A percentile compares a stretch with the other conserved stretches of the same genome.
These are phyloP conservation scores for Lithospermum erythrorhizon DNA, from an alignment of 257 asterid species.

Conservation along the genomic window DNA sequence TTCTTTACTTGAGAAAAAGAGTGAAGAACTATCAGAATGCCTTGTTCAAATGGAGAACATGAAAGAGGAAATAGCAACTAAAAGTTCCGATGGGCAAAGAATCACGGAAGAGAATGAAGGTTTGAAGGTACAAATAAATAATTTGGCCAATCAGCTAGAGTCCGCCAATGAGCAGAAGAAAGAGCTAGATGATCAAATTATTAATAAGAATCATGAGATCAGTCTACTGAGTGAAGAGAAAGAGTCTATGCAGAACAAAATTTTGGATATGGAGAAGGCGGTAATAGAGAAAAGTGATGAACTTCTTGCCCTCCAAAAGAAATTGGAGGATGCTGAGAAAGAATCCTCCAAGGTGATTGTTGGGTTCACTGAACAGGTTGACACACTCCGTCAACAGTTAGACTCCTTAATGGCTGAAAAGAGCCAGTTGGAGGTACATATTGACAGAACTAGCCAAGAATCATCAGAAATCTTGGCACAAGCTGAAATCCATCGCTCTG, in stretches of 20 bases:
- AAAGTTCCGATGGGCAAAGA: conserved; percentile 13
- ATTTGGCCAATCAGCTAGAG: conserved; percentile 7
- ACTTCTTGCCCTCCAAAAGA: conserved; percentile 26
- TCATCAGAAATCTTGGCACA: conserved; percentile 26
- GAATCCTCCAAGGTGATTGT: no score
- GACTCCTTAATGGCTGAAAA: conserved; percentile 40
- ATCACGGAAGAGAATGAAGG: conserved; percentile 11
- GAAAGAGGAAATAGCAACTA: conserved; percentile 33
- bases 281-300: conserved; percentile 33
- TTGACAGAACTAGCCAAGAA: conserved; percentile 45
- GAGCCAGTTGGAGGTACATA: conserved; percentile 30
- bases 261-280: conserved; percentile 31
- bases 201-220: conserved; percentile 28
- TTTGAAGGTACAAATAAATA: conserved; percentile 11
- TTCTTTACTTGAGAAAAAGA: conserved; percentile 32
- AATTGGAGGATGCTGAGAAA: conserved; percentile 34
- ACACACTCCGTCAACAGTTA: conserved; percentile 19
- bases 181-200: conserved; percentile 46
- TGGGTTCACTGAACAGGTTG: no score
- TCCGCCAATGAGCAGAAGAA: conserved; percentile 13
- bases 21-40: conserved; percentile 34
- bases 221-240: conserved; percentile 13
- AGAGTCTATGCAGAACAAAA: conserved; percentile 13
- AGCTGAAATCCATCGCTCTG: conserved; percentile 32
- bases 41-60: conserved; percentile 35